Evolutionary conservation across 495 filamentous ascomycete species (phyloP).

Genomic region (Penicillium psychrofluorescens): DNA sequence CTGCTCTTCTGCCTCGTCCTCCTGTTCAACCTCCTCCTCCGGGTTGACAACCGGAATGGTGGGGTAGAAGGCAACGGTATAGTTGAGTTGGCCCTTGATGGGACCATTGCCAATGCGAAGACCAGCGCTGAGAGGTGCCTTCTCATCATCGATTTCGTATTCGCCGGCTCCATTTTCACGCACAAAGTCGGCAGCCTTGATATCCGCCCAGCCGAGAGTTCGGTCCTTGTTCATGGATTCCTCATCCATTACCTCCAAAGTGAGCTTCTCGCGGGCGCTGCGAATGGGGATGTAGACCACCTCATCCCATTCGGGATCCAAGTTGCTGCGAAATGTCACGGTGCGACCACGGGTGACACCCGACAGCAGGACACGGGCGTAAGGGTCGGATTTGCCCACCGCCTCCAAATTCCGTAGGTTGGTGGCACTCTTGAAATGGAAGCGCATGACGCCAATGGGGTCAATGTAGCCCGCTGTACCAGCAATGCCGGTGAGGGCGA

Average conservation of each 20-base stretch:
- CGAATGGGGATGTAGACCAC: conserved; percentile 92
- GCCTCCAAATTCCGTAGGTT: conserved; percentile 88
- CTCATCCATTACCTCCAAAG: conserved; percentile 92
- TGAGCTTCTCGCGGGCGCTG: conserved; percentile 72
- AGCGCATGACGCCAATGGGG: conserved; percentile 86
- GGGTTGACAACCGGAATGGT: conserved; percentile 81
- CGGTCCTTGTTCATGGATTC: conserved; percentile 86
- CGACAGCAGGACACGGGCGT: conserved; percentile 79
- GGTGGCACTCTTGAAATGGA: conserved; percentile 80
- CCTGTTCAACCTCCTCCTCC: conserved; percentile 74
- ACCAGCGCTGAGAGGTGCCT: conserved; percentile 49
- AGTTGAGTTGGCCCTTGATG: conserved; percentile 74
- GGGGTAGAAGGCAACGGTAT: conserved; percentile 85
- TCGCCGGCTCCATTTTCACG: conserved; percentile 69
- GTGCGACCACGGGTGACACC: conserved; percentile 85
- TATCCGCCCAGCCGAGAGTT: conserved; percentile 69
- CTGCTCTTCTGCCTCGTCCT: conserved; percentile 39
- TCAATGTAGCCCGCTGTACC: conserved; percentile 86
- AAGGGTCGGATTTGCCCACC: conserved; percentile 95
- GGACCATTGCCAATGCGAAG: conserved; percentile 60
- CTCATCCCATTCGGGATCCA: conserved; percentile 95
- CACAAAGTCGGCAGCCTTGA: conserved; percentile 73
- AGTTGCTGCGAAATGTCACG: conserved; percentile 92
- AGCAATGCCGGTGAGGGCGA: conserved; percentile 67
- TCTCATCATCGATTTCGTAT: conserved; percentile 74